Evolutionary conservation across 176 grass and related monocot genomes (phyloP).

Genomic region (Lolium multiflorum): DNA sequence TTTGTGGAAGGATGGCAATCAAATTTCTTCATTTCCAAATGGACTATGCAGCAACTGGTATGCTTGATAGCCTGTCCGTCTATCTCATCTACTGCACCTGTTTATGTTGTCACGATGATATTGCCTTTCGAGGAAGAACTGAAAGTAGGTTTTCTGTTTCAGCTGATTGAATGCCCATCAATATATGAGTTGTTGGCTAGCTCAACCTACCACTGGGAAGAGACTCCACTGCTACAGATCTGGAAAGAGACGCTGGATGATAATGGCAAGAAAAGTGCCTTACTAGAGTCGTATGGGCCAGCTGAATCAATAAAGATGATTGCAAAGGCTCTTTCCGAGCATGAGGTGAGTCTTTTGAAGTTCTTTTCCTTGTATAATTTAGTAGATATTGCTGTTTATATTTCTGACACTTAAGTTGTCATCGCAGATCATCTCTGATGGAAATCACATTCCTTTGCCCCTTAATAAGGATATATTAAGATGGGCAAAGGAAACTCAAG

Average conservation of each 20-base stretch:
- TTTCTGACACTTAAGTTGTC: slow-evolving; percentile 35
- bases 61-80: slow-evolving; percentile 36
- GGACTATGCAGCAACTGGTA: slow-evolving; percentile 99
- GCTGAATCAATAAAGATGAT: slow-evolving; percentile 81
- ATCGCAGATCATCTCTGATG: slow-evolving; percentile 73
- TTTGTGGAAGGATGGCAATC: slow-evolving; percentile 96
- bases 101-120: slow-evolving; percentile 27
- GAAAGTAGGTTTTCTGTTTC: slow-evolving; percentile 46
- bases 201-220: slow-evolving; percentile 74
- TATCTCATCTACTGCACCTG: background rate
- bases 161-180: slow-evolving; percentile 97
- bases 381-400: slow-evolving; percentile 7
- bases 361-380: background rate
- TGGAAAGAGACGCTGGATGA: slow-evolving; percentile 71
- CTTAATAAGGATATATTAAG: slow-evolving; percentile 81
- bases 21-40: slow-evolving; percentile 94
- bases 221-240: slow-evolving; percentile 80
- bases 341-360: slow-evolving; percentile 57
- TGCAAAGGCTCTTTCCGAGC: slow-evolving; percentile 80
- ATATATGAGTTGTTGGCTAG: slow-evolving; percentile 93
- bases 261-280: slow-evolving; percentile 57
- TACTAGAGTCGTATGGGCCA: slow-evolving; percentile 86
- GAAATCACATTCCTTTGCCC: slow-evolving; percentile 69
- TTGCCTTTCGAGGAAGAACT: slow-evolving; percentile 30
- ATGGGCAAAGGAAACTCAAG: slow-evolving; percentile 92